Conservation (phyloP, 495 filamentous ascomycete genomes). For the Tuber aestivum region DNA sequence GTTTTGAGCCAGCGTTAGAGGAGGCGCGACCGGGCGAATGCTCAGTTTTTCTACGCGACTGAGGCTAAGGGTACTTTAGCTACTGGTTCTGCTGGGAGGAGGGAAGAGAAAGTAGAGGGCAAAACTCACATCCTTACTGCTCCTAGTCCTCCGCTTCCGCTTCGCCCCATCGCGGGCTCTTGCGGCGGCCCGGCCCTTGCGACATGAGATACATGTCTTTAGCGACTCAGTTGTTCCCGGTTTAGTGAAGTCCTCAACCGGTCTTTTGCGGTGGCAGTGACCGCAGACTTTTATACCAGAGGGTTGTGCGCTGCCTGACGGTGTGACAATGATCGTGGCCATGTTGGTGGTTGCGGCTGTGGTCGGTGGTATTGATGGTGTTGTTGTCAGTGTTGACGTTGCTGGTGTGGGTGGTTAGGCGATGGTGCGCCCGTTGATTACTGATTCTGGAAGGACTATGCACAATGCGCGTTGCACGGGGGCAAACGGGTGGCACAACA, state of each 20-base stretch:
- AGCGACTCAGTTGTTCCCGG: neutral
- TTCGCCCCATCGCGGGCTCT: neutral
- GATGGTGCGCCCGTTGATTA: neutral
- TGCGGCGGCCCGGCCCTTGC: neutral
- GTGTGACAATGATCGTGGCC: neutral
- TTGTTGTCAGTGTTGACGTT: neutral
- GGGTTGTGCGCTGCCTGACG: neutral
- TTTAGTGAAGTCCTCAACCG: neutral
- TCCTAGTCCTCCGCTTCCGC: neutral
- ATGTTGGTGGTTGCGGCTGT: neutral
- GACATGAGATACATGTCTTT: neutral
- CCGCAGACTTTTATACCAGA: neutral
- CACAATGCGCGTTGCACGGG: neutral
- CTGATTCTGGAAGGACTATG: neutral
- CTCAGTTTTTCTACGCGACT: neutral
- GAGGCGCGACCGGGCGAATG: neutral
- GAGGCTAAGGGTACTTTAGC: neutral
- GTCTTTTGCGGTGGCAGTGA: neutral
- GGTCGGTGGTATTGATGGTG: no score
- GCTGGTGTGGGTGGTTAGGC: neutral
- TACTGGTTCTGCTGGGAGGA: neutral
- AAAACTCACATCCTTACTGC: neutral
- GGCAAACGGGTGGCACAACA: neutral
- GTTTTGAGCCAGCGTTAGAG: neutral
- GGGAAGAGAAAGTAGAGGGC: neutral